Percentiles rank a stretch among this genome's conserved stretches.
Conservation (phyloP, 1,284 basidiomycete genomes). For the Sphaerobolus stellatus region DNA sequence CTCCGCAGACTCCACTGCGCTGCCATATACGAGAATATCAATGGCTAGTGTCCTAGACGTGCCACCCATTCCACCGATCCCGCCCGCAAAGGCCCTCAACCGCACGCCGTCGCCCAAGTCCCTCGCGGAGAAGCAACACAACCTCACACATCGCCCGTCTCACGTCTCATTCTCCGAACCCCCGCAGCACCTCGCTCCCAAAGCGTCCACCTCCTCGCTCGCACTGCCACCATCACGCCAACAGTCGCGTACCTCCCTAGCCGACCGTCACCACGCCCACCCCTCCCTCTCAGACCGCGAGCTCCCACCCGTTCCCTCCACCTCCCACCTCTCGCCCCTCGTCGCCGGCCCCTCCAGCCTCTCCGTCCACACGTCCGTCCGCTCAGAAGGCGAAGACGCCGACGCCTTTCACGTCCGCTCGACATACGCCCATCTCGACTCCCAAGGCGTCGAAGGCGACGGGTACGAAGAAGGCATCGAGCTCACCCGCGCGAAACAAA, state of each 20-base stretch:
- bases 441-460: slow-evolving; percentile 85
- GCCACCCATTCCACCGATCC: slow-evolving; percentile 1
- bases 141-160: too few species aligned
- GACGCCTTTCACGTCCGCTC: slow-evolving; percentile 86
- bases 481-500: slow-evolving; percentile 81
- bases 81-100: neutral
- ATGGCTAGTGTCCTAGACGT: neutral
- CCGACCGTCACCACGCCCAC: neutral
- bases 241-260: neutral
- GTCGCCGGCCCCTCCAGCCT: slow-evolving; percentile 13
- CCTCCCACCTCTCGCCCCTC: neutral
- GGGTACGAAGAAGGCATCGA: slow-evolving; percentile 90
- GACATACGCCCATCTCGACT: slow-evolving; percentile 85
- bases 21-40: neutral
- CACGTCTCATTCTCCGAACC: too few species aligned
- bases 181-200: neutral
- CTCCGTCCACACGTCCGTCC: slow-evolving; percentile 26
- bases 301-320: neutral
- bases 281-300: too few species aligned
- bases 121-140: too few species aligned
- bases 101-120: neutral
- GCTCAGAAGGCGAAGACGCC: slow-evolving; percentile 62
- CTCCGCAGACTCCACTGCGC: slow-evolving; percentile 1
- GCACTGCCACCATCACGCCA: neutral
- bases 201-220: neutral